Base-by-base conservation (phyloP, 2,329 filamentous ascomycete genomes). In the Pseudocercospora macadamiae region DNA sequence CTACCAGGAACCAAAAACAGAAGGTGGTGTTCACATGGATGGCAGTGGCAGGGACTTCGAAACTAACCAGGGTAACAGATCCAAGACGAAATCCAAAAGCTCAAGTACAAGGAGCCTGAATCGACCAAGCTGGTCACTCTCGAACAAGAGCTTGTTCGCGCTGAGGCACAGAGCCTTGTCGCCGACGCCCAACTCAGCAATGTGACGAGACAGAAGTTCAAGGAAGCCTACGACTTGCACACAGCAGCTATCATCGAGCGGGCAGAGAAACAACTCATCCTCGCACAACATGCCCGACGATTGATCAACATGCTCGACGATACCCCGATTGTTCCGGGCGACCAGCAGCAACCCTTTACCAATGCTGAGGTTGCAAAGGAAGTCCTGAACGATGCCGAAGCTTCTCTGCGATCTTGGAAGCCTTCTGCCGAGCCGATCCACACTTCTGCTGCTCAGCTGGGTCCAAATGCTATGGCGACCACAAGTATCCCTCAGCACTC, bases 151-250 rank as follows among this genome's bases (percentile, higher is more conserved):
- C 86, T 99, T 54, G 93, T 99, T 54, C 84, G 95, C 66, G 93
- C 93, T 21, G 95, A 99, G 81, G 95, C 95, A 2, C 93, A 97
- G 80, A 96, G 91, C 70, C 78, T 99, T 59, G 95, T 99, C 51
- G 95, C 95, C 1, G 95, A 99, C 78, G 95, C 95, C 19, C 95
- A 99, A 77, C 82, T 99, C 74, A 93, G 90, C 71, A 99, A 99
- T 75, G 87, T 96, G 67, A 97, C 95, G 32, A 90, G 95, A 58
- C 90, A 95, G 76, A 97, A 97, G 79, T 83, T 99, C 77, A 97
- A 96, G 79, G 91, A 97, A 76, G 91, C 95, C 21, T 97, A 93
- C 73, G 90, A 93, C 66, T 76, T 90, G 60, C 92, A 97, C 74
- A 90, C 96, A 64, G 86, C 89, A 14, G 92, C 93, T 59, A 90